Evolutionary conservation across 225 moss, liverwort and hornwort species (phyloP).

Genomic region (Thuidium tamariscinum): DNA sequence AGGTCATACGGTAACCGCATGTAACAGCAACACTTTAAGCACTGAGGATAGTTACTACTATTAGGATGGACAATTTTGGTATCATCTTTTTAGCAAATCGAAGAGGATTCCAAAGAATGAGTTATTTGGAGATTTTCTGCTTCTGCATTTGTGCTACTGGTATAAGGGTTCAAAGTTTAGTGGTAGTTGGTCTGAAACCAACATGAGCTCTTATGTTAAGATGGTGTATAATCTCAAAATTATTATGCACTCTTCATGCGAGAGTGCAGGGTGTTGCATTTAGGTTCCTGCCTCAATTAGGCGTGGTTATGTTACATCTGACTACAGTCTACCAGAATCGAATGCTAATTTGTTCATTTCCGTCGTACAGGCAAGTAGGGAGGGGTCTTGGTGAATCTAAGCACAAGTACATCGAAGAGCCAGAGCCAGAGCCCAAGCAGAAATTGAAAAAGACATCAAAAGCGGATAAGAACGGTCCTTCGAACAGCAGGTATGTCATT

Average conservation of each 20-base stretch:
- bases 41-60: neutral
- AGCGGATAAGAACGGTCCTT: neutral
- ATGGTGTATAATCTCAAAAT: neutral
- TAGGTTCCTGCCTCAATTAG: neutral
- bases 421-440: neutral
- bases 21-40: neutral
- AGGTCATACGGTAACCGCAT: neutral
- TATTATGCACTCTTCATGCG: neutral
- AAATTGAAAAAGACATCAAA: neutral
- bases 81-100: no score
- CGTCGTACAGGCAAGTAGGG: conserved; percentile 4
- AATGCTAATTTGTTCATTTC: neutral
- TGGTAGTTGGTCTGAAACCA: neutral
- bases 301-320: neutral
- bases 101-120: neutral
- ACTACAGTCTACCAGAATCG: neutral
- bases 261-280: neutral
- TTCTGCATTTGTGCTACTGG: neutral
- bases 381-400: conserved; percentile 23
- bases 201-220: neutral
- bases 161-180: neutral
- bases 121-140: neutral
- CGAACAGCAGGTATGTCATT: conserved; percentile 20
- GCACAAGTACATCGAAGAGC: conserved; percentile 31
- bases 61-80: neutral